Evolutionary conservation across 2,329 filamentous ascomycete genomes (phyloP).

Genomic region (Fusarium musae): DNA sequence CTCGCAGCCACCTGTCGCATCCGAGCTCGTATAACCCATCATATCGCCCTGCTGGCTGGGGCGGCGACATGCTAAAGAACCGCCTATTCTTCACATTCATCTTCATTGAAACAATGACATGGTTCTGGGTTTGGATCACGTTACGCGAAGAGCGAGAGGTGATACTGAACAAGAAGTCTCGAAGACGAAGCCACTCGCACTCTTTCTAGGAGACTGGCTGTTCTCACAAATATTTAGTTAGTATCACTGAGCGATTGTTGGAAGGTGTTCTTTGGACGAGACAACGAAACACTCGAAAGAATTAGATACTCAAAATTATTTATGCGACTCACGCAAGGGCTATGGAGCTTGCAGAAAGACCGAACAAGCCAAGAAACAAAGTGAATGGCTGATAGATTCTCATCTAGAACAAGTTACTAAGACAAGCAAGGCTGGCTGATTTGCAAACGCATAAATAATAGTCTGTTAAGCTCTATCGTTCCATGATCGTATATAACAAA

Average conservation of each 20-base stretch:
- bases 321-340: too few species aligned
- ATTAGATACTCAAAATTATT: background rate
- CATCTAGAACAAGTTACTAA: background rate
- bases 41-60: conserved; percentile 58
- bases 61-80: conserved; percentile 79
- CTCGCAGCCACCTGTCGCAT: conserved; percentile 34
- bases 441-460: conserved; percentile 14
- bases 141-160: conserved; percentile 71
- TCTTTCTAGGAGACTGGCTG: conserved; percentile 5
- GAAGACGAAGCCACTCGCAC: conserved; percentile 42
- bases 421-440: background rate
- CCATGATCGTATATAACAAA: conserved; percentile 36
- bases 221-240: background rate
- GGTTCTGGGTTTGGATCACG: conserved; percentile 87
- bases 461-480: conserved; percentile 32
- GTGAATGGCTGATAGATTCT: background rate
- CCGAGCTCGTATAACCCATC: conserved; percentile 49
- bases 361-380: background rate
- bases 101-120: conserved; percentile 84
- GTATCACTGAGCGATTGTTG: background rate
- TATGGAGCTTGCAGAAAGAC: background rate
- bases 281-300: background rate
- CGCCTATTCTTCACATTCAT: conserved; percentile 85
- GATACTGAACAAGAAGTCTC: conserved; percentile 54
- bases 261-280: background rate